Percentiles rank a stretch among this genome's conserved stretches.
Evolutionary conservation across 768 basidiomycete genomes (phyloP).

Genomic region (Infundibulicybe gibba): DNA sequence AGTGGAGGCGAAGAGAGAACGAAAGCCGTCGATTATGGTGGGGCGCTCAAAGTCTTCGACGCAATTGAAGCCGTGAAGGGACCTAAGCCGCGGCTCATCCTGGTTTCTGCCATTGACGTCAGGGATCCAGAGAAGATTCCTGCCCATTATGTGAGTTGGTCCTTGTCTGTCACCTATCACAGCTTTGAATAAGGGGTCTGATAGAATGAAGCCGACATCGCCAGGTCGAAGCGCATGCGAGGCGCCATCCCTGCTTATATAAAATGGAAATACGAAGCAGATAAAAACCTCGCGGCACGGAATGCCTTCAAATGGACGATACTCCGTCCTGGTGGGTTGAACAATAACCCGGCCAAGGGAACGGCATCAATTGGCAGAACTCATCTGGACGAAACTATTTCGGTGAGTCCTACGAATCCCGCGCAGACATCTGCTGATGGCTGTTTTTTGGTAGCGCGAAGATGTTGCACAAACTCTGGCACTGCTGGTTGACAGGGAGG

Average conservation of each 20-base stretch:
- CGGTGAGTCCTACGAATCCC: slow-evolving; percentile 28
- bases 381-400: slow-evolving; percentile 40
- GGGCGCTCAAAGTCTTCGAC: slow-evolving; percentile 67
- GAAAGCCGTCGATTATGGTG: slow-evolving; percentile 56
- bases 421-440: neutral
- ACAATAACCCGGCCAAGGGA: slow-evolving; percentile 45
- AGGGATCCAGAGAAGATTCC: slow-evolving; percentile 47
- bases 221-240: slow-evolving; percentile 36
- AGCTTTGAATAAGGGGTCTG: neutral
- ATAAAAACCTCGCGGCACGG: slow-evolving; percentile 43
- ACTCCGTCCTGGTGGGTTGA: slow-evolving; percentile 60
- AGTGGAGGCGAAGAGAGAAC: slow-evolving; percentile 55
- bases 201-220: slow-evolving; percentile 45
- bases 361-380: slow-evolving; percentile 51
- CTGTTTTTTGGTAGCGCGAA: slow-evolving; percentile 39
- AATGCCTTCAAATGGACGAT: slow-evolving; percentile 64
- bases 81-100: slow-evolving; percentile 47
- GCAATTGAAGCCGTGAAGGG: slow-evolving; percentile 52
- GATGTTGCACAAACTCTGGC: slow-evolving; percentile 54
- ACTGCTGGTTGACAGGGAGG: slow-evolving; percentile 43
- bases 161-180: neutral
- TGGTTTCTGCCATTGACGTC: slow-evolving; percentile 59
- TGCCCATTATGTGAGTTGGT: slow-evolving; percentile 42
- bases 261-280: slow-evolving; percentile 48
- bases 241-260: slow-evolving; percentile 40